Percentiles rank a stretch among this genome's conserved stretches.
Conservation (phyloP, 768 basidiomycete species). For the Phanerochaete carnosa region DNA sequence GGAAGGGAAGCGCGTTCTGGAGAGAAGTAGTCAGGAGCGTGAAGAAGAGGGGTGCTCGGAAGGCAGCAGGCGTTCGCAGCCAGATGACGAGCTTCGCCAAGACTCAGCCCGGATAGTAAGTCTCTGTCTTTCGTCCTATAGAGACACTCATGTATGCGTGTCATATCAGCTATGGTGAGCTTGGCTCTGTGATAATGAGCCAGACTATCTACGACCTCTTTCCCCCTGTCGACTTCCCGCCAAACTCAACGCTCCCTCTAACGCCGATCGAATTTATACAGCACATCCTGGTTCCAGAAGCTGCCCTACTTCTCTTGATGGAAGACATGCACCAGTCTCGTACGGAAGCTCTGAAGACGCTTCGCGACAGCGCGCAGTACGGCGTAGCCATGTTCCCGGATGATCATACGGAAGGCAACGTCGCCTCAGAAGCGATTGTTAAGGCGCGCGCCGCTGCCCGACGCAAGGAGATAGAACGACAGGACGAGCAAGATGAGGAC, state of each 20-base stretch:
- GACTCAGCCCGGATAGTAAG: conserved; percentile 89
- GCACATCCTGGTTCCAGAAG: conserved; percentile 87
- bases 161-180: conserved; percentile 72
- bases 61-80: conserved; percentile 62
- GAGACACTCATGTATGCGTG: background rate
- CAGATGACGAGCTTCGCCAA: conserved; percentile 81
- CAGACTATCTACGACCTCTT: conserved; percentile 75
- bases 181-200: conserved; percentile 77
- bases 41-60: conserved; percentile 60
- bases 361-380: conserved; percentile 77
- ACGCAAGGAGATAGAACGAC: conserved; percentile 38
- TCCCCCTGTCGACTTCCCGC: conserved; percentile 56
- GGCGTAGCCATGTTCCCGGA: conserved; percentile 81
- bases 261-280: conserved; percentile 75
- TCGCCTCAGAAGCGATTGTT: conserved; percentile 40
- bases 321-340: conserved; percentile 57
- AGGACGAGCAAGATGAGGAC: conserved; percentile 27
- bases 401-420: conserved; percentile 32
- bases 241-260: conserved; percentile 57
- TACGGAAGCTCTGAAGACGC: conserved; percentile 50
- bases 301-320: conserved; percentile 77
- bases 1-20: conserved; percentile 63
- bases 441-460: conserved; percentile 40
- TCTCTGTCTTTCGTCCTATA: conserved; percentile 12
- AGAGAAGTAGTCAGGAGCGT: conserved; percentile 59